Conservation (phyloP, 371 early-diverging fungal species). For the Mucor ambiguus region DNA sequence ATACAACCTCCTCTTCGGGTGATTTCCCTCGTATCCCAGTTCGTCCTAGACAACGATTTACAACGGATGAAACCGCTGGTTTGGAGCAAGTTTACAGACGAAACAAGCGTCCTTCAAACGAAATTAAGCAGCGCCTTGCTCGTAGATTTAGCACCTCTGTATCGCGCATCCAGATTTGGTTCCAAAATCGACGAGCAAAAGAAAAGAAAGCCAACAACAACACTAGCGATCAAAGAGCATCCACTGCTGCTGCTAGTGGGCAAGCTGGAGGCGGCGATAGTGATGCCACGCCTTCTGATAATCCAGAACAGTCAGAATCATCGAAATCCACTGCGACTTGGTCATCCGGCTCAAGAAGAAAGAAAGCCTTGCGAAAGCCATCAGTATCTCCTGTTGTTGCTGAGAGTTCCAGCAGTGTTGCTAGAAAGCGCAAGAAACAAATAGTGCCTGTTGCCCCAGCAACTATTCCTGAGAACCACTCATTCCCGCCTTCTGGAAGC, state of each 20-base stretch:
- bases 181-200: slow-evolving; percentile 36
- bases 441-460: not conserved
- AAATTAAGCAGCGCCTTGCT: slow-evolving; percentile 16
- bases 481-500: not conserved
- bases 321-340: not conserved
- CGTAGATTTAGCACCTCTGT: not conserved
- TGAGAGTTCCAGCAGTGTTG: not conserved
- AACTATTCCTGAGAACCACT: not conserved
- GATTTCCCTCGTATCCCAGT: not conserved
- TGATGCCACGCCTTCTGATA: not conserved
- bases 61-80: not conserved
- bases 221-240: not conserved
- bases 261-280: not conserved
- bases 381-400: not conserved
- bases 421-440: not conserved
- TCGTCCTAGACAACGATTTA: slow-evolving; percentile 11
- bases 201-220: slow-evolving; percentile 8
- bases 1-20: not conserved
- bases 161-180: slow-evolving; percentile 31
- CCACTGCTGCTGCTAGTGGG: not conserved
- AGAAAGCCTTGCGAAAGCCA: not conserved
- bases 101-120: slow-evolving; percentile 5
- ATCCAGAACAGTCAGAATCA: not conserved
- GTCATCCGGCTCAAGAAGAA: not conserved
- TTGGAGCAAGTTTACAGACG: slow-evolving; percentile 4